Percentiles rank a stretch among this genome's conserved stretches.
Evolutionary conservation across 371 early-diverging fungal genomes (phyloP).

Genomic region (Syncephalastrum monosporum): DNA sequence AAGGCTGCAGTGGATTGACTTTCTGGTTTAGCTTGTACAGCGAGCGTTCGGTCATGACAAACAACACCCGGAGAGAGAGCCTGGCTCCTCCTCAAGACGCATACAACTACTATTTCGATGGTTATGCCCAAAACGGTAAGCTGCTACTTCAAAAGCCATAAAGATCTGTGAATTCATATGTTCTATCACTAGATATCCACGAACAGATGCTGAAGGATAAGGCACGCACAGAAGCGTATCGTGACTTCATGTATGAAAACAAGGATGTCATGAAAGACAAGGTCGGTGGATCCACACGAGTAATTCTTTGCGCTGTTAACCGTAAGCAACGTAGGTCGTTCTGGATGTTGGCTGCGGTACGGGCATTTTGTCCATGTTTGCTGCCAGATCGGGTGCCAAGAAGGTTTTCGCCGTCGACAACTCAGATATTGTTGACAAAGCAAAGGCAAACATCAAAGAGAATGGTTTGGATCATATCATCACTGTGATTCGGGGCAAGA

Average conservation of each 20-base stretch:
- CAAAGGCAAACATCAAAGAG: constrained; percentile 73
- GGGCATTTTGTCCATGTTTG: constrained; percentile 97
- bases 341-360: constrained; percentile 94
- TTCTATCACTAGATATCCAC: constrained; percentile 48
- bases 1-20: too few relatives aligned
- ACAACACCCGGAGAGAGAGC: too few relatives aligned
- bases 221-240: constrained; percentile 80
- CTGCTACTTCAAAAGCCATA: background rate
- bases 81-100: constrained; percentile 30
- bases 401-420: constrained; percentile 84
- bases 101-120: constrained; percentile 82
- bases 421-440: constrained; percentile 82
- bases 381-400: constrained; percentile 78
- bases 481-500: constrained; percentile 72
- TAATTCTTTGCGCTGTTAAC: background rate
- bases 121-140: constrained; percentile 76
- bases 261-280: constrained; percentile 84
- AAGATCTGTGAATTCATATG: background rate
- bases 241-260: constrained; percentile 82
- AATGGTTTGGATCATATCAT: constrained; percentile 77
- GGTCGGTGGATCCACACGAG: constrained; percentile 21
- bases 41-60: too few relatives aligned
- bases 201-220: constrained; percentile 73
- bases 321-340: constrained; percentile 14
- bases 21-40: background rate